phyloP scores from a whole-genome alignment of 1,284 basidiomycete species.

The Mycena sp. region DNA sequence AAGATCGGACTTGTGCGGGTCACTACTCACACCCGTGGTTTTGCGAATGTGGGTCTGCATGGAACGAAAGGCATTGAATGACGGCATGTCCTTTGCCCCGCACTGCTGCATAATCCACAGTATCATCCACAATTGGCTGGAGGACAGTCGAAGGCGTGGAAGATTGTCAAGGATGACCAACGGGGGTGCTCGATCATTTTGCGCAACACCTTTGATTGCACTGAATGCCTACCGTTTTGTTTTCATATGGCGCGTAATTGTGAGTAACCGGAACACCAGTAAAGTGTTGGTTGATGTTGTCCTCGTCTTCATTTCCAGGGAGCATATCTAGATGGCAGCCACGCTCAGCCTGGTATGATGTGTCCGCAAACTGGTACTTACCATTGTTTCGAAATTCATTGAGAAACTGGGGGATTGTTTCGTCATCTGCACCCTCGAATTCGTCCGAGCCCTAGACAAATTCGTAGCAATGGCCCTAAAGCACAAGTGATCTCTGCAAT shows the following conservation, averaged over 20 bases:
- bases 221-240: constrained; percentile 2
- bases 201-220: not conserved
- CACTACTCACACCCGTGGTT: too few species aligned
- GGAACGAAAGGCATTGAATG: constrained; percentile 3
- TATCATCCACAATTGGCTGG: constrained; percentile 13
- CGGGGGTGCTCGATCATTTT: not conserved
- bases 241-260: constrained; percentile 6
- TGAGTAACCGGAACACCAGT: not conserved
- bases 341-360: not conserved
- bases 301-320: not conserved
- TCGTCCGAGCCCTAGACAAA: too few species aligned
- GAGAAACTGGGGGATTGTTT: not conserved
- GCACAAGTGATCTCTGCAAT: too few species aligned
- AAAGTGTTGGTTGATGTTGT: not conserved
- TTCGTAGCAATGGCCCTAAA: too few species aligned
- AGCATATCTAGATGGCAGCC: not conserved
- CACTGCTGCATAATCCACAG: constrained; percentile 3
- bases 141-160: not conserved
- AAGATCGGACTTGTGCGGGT: too few species aligned
- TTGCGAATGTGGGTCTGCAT: constrained; percentile 4
- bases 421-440: constrained; percentile 16
- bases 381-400: constrained; percentile 6
- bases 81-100: constrained; percentile 7
- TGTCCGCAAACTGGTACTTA: not conserved
- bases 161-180: constrained; percentile 13